Conservation (phyloP, 768 basidiomycete species). For the Asterophora parasitica region DNA sequence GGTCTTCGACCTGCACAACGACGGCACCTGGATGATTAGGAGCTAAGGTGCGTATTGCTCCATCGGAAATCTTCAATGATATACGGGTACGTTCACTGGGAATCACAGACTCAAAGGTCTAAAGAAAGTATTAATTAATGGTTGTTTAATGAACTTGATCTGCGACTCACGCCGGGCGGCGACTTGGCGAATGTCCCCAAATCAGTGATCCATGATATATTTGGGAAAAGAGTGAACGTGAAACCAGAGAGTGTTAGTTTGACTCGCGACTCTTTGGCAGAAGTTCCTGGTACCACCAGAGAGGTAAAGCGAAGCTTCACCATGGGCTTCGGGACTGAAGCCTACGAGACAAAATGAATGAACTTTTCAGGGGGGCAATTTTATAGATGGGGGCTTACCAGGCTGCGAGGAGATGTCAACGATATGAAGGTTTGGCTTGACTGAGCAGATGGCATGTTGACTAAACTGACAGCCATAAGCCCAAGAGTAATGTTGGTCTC, state of each 20-base stretch:
- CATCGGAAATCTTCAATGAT: constrained; percentile 58
- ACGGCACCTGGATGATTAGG: constrained; percentile 58
- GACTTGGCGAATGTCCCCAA: constrained; percentile 65
- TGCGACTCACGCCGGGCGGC: constrained; percentile 77
- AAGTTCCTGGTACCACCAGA: constrained; percentile 49
- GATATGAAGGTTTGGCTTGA: constrained; percentile 40
- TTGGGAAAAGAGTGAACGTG: constrained; percentile 56
- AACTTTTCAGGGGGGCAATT: not conserved
- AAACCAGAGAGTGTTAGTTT: constrained; percentile 60
- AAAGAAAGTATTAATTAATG: not conserved
- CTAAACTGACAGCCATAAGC: constrained; percentile 56
- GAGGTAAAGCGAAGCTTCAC: constrained; percentile 69
- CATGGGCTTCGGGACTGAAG: constrained; percentile 41
- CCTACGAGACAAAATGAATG: constrained; percentile 26
- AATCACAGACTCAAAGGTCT: constrained; percentile 90
- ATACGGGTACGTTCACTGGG: constrained; percentile 83
- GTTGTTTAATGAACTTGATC: not conserved
- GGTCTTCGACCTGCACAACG: constrained; percentile 59
- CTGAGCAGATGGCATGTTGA: constrained; percentile 38
- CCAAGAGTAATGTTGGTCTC: constrained; percentile 63
- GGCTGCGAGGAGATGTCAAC: constrained; percentile 49
- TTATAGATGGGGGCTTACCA: constrained; percentile 38
- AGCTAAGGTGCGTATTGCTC: constrained; percentile 58
- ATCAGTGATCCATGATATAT: constrained; percentile 60
- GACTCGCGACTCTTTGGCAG: constrained; percentile 75